Base-by-base conservation (phyloP, 2,329 filamentous ascomycete genomes). In the Nemania diffusa region DNA sequence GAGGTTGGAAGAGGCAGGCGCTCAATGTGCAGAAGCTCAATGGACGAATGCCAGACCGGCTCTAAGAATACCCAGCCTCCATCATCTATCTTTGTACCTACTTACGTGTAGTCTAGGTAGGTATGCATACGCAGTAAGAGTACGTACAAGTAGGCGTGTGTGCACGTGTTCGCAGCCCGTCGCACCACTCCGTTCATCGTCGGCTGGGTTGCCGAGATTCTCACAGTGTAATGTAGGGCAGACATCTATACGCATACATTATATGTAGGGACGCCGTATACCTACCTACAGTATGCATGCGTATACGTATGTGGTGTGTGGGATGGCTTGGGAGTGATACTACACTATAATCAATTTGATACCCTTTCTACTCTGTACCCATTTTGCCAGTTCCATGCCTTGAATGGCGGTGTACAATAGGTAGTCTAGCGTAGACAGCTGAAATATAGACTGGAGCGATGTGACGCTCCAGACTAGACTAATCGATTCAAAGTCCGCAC, bases 341-440 rank as follows among this genome's bases (percentile, higher is more conserved):
- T 66, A 66, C 63, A 63, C 50, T 66, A 40, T 53, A 63, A 66
- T 66, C 59, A 59, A 62, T 51, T 48, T 37, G 42, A 64, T 60
- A 57, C 51, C 44, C 20, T 55, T 32, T 37, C 48, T 44, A 42
- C 48, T 51, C 24, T 51, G 5, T 32, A 22, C 20, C 32, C 40
- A 20, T 55, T 32, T 29, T 52, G 26, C 50, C 52, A 22, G 5
- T 40, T 53, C 53, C 40, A 69, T 29, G 55, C 51, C 40, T 50
- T 48, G 63, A 60, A 60, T 69, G 56, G 67, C 67, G 63, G 63
- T 69, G 67, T 66, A 44, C 34, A n/a, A 59, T 63, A n/a, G n/a
- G n/a, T n/a, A n/a, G 46, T 52, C 37, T 48, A 57, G 44, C 15
- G 44, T 62, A 57, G 20, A 8, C 50, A 32, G 53, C 57, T 57